Base-by-base conservation (phyloP, 192 early-diverging fungal genomes). In the Coemansia sp. region DNA sequence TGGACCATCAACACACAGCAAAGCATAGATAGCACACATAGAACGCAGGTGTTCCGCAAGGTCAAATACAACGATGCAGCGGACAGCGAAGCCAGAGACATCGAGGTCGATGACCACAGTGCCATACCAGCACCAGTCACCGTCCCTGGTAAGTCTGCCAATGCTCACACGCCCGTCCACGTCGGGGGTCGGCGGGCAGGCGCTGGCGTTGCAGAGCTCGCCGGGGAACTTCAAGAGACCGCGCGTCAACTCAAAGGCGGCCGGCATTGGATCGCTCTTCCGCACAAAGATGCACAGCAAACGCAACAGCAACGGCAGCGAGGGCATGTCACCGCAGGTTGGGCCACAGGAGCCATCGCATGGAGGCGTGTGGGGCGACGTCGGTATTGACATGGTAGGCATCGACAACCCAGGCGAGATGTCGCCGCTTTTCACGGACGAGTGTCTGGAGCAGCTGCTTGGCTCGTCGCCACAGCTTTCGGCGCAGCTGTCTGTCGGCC, bases 91-190 rank as follows among this genome's bases (percentile, higher is more conserved):
- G 45, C 76, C 76, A 50, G 76, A 79, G 65, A 70, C 76, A 20
- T 70, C 71, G 63, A 63, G 71, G 71, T 79, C 76, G 10, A 73
- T 66, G 67, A 68, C 65, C 62, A 62, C 71, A 34, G 63, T 69
- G 64, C 63, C 67, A 62, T 79, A 74, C 71, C 76, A 79, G 32
- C 76, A 38, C 36, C 36, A 73, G 55, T 79, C 76, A n/a, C 60
- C 70, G 43, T 79, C 76, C 38, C 64, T 79, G 61, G 76, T 79
- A 22, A 79, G 76, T 34, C 71, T 79, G 19, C 76, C 76, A 25
- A 79, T 79, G 76, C 76, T 79, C 49, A 61, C 76, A 34, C 76
- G 76, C 19, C 76, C 76, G 29, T 73, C 71, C 43, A 79, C 76
- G 11, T 62, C 61, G 5, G 65, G 52, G n/a, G 65, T 71, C 62